phyloP scores from a whole-genome alignment of 257 asterid genomes.

The Rauvolfia tetraphylla region DNA sequence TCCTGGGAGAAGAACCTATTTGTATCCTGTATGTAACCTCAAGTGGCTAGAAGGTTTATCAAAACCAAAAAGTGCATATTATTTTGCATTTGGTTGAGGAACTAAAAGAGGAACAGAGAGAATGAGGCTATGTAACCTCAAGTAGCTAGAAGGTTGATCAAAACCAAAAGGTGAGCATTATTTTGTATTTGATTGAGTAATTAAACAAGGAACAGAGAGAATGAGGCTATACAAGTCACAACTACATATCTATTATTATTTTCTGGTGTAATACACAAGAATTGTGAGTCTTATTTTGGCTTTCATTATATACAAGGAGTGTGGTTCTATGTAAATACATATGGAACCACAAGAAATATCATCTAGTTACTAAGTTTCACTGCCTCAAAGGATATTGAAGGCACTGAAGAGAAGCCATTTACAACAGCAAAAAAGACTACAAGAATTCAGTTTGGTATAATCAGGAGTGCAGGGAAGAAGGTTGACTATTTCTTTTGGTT shows the following conservation, averaged over 20 bases:
- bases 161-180: neutral
- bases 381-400: constrained; percentile 3
- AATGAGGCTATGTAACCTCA: no score
- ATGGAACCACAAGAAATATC: constrained; percentile 12
- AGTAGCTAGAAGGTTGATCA: neutral
- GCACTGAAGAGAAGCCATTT: neutral
- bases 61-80: no score
- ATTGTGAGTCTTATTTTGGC: neutral
- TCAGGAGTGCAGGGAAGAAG: constrained; percentile 45
- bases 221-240: neutral
- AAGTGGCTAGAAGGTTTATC: no score
- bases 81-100: no score
- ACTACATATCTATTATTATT: neutral
- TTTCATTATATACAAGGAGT: constrained; percentile 10
- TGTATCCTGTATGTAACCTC: neutral
- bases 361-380: neutral
- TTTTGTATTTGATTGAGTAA: neutral
- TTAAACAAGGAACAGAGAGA: neutral
- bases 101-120: no score
- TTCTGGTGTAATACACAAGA: neutral
- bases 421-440: neutral
- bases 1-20: neutral
- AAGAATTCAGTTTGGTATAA: neutral
- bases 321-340: constrained; percentile 10
- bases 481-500: constrained; percentile 28